These are phyloP conservation scores for Rubroboletus satanas DNA, from an alignment of 768 basidiomycete genomes.

Conservation along the genomic window DNA sequence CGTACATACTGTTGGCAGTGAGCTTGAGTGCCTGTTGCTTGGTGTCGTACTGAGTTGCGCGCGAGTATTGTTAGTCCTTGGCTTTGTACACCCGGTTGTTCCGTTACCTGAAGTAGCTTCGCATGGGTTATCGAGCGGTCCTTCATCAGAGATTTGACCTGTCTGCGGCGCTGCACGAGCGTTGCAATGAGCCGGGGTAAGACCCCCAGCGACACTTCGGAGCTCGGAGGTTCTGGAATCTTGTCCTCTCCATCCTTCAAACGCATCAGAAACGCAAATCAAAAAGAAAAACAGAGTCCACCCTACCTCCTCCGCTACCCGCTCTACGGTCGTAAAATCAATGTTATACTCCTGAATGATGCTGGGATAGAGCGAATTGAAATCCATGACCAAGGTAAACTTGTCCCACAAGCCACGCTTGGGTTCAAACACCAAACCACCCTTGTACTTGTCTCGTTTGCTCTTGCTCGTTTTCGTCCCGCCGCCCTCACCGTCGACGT, in stretches of 20 bases:
- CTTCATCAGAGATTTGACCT: slow-evolving; percentile 95
- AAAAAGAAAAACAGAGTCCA: neutral
- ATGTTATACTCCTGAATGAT: slow-evolving; percentile 99
- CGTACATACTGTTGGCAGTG: slow-evolving; percentile 99
- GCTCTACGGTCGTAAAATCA: slow-evolving; percentile 94
- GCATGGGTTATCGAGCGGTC: slow-evolving; percentile 67
- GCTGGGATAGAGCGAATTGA: slow-evolving; percentile 98
- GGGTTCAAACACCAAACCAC: slow-evolving; percentile 95
- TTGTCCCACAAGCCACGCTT: slow-evolving; percentile 96
- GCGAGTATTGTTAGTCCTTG: neutral
- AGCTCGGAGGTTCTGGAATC: slow-evolving; percentile 82
- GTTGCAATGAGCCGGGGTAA: slow-evolving; percentile 98
- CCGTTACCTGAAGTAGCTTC: slow-evolving; percentile 74
- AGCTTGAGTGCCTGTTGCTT: slow-evolving; percentile 96
- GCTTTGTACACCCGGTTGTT: neutral
- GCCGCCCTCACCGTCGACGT: slow-evolving; percentile 46
- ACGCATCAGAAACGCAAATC: neutral
- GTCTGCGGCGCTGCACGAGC: slow-evolving; percentile 82
- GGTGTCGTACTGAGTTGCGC: slow-evolving; percentile 75
- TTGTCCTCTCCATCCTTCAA: slow-evolving; percentile 66
- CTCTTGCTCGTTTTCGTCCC: slow-evolving; percentile 52
- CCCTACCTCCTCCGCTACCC: slow-evolving; percentile 55
- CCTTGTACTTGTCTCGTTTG: slow-evolving; percentile 95
- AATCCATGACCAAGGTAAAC: slow-evolving; percentile 98
- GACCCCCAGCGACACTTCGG: slow-evolving; percentile 74